These are phyloP conservation scores for Candida khao-thaluensis DNA, from an alignment of 805 yeast genomes.

Conservation along the genomic window DNA sequence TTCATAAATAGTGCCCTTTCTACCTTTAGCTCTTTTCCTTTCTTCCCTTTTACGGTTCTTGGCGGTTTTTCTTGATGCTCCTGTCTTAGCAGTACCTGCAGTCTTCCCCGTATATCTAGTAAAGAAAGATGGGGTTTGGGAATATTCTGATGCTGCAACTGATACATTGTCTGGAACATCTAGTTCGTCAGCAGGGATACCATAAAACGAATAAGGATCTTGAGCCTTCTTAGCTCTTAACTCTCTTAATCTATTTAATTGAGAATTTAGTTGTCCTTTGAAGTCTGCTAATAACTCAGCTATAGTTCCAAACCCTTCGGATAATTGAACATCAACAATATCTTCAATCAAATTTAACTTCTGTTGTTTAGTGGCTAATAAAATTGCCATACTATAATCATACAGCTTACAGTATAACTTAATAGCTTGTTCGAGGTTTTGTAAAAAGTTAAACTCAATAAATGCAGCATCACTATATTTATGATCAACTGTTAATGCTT, in stretches of 20 bases:
- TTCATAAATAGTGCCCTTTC: conserved; percentile 96
- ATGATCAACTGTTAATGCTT: conserved; percentile 63
- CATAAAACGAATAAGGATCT: conserved; percentile 86
- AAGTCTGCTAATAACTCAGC: conserved; percentile 95
- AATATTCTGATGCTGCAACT: conserved; percentile 89
- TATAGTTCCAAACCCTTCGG: conserved; percentile 83
- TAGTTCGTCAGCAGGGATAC: conserved; percentile 49
- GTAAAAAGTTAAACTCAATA: conserved; percentile 61
- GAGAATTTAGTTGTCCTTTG: conserved; percentile 79
- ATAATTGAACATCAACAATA: conserved; percentile 68
- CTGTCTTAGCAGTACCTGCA: conserved; percentile 92
- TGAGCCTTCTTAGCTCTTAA: conserved; percentile 76
- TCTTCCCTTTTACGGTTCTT: conserved; percentile 94
- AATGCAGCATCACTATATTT: conserved; percentile 78
- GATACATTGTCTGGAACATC: conserved; percentile 93
- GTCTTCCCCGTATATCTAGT: conserved; percentile 97
- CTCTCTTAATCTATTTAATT: conserved; percentile 78
- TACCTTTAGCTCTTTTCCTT: conserved; percentile 92
- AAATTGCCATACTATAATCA: conserved; percentile 71
- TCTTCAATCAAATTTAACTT: conserved; percentile 48
- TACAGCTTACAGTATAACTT: conserved; percentile 71
- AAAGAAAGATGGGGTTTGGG: conserved; percentile 88
- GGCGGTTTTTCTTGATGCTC: conserved; percentile 88
- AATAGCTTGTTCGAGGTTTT: conserved; percentile 62
- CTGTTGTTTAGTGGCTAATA: conserved; percentile 52